Conservation (phyloP, 495 filamentous ascomycete species). For the Daldinia loculata region DNA sequence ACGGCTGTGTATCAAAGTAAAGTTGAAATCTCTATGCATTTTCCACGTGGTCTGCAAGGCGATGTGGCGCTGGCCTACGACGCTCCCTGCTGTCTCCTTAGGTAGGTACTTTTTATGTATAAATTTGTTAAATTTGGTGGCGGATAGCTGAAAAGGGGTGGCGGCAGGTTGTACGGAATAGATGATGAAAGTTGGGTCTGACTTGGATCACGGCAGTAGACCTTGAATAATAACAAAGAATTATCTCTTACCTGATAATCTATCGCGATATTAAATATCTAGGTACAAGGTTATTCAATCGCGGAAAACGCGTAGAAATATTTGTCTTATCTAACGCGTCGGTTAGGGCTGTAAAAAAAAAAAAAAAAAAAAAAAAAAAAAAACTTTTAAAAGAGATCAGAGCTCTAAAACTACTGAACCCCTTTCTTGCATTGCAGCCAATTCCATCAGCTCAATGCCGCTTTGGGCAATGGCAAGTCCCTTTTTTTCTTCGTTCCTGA, state of each 20-base stretch:
- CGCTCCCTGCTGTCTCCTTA: neutral
- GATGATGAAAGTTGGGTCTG: neutral
- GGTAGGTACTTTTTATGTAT: neutral
- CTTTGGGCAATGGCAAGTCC: constrained; percentile 27
- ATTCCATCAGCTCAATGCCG: constrained; percentile 22
- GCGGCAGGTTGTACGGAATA: neutral
- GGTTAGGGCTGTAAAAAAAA: neutral
- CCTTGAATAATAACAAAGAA: too few species aligned
- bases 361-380: neutral
- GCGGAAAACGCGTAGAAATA: neutral
- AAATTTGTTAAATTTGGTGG: neutral
- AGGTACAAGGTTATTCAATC: neutral
- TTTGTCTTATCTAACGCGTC: neutral
- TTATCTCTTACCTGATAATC: neutral
- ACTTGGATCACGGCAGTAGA: neutral
- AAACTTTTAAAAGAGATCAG: neutral
- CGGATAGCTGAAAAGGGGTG: neutral
- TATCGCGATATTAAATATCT: neutral
- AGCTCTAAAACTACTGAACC: constrained; percentile 15
- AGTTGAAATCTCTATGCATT: neutral
- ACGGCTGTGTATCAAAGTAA: too few species aligned
- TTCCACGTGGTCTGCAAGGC: neutral
- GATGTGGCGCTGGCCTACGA: neutral
- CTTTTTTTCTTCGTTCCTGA: constrained; percentile 38
- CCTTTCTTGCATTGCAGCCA: constrained; percentile 33